Evolutionary conservation across 352 stramenopile genomes (phyloP).

Genomic region (Pythium utonaiense): DNA sequence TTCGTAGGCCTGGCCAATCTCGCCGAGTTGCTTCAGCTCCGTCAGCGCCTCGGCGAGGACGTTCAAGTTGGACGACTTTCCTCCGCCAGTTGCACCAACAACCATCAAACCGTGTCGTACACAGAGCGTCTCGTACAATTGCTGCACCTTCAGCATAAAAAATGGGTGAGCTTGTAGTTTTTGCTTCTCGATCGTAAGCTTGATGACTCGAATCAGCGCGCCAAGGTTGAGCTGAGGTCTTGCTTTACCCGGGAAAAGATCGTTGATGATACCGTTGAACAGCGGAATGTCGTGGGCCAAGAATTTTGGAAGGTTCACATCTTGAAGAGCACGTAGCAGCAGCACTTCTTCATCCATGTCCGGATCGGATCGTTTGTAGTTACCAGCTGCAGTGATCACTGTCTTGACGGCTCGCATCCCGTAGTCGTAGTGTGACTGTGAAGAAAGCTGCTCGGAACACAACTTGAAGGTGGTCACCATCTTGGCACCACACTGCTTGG

Average conservation of each 20-base stretch:
- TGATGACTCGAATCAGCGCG: conserved; percentile 79
- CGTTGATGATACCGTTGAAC: conserved; percentile 93
- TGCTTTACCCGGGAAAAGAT: conserved; percentile 91
- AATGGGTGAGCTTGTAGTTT: conserved; percentile 87
- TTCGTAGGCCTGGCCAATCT: conserved; percentile 82
- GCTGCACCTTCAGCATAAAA: conserved; percentile 92
- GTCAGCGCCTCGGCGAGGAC: conserved; percentile 86
- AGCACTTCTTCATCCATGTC: conserved; percentile 93
- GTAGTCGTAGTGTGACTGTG: conserved; percentile 96
- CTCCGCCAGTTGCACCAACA: conserved; percentile 90
- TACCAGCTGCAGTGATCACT: conserved; percentile 92
- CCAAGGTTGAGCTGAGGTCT: conserved; percentile 90
- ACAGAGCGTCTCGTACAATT: conserved; percentile 94
- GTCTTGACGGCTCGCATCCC: conserved; percentile 96
- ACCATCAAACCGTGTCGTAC: conserved; percentile 95
- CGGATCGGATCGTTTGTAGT: conserved; percentile 92
- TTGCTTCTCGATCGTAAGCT: conserved; percentile 80
- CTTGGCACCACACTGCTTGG: conserved; percentile 91
- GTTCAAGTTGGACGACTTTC: conserved; percentile 87
- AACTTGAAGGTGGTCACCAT: conserved; percentile 97
- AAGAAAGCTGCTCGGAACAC: conserved; percentile 93
- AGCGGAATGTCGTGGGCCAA: conserved; percentile 93
- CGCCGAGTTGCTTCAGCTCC: conserved; percentile 75
- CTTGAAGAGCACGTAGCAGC: conserved; percentile 89
- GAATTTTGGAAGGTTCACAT: conserved; percentile 96